phyloP scores from a whole-genome alignment of 495 filamentous ascomycete genomes.

The Evernia prunastri region DNA sequence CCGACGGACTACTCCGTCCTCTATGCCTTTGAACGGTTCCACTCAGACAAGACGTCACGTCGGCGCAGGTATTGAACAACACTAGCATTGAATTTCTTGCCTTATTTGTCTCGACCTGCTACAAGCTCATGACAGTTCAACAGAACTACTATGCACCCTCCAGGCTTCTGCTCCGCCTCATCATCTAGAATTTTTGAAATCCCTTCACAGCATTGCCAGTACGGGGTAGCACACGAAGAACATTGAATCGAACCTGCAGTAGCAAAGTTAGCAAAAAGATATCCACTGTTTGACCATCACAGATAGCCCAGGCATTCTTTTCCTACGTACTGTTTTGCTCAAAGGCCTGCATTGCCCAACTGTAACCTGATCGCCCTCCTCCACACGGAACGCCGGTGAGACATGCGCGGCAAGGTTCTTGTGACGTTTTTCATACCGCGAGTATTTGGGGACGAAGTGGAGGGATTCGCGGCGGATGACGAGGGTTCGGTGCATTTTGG shows the following conservation, averaged over 20 bases:
- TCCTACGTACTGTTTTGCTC: constrained; percentile 85
- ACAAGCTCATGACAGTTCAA: not conserved
- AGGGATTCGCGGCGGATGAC: constrained; percentile 99
- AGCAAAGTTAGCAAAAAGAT: not conserved
- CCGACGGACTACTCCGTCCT: no score
- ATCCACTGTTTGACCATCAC: not conserved
- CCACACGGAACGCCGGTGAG: constrained; percentile 98
- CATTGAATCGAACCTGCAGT: constrained; percentile 92
- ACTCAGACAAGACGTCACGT: not conserved
- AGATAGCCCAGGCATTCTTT: not conserved
- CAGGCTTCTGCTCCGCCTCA: not conserved
- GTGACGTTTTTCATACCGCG: constrained; percentile 99
- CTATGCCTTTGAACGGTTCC: not conserved
- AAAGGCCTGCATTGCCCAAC: constrained; percentile 98
- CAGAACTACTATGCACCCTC: not conserved
- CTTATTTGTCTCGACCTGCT: not conserved
- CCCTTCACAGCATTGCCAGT: constrained; percentile 96
- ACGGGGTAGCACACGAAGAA: constrained; percentile 90
- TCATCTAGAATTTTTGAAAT: constrained; percentile 90
- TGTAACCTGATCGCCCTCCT: constrained; percentile 97
- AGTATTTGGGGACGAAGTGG: constrained; percentile 98
- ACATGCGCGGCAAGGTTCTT: constrained; percentile 99
- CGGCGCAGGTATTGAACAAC: not conserved
- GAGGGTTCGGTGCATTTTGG: constrained; percentile 99
- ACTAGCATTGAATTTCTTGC: not conserved